Percentiles rank a stretch among this genome's conserved stretches.
Evolutionary conservation across 2,329 filamentous ascomycete species (phyloP).

Genomic region (Cryphonectria japonica): DNA sequence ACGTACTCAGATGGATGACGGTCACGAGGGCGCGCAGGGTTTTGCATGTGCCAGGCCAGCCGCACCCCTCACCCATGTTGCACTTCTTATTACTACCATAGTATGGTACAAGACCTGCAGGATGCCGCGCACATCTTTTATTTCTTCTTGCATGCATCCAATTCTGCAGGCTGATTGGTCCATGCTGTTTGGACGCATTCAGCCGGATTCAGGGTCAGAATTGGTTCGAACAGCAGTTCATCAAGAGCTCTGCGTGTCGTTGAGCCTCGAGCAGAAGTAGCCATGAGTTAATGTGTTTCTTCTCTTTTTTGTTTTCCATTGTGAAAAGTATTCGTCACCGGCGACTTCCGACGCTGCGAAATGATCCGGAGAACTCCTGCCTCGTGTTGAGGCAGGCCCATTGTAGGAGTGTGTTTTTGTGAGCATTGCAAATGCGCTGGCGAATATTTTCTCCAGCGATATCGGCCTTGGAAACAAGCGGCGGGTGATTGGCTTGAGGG

Average conservation of each 20-base stretch:
- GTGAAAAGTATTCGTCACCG: background rate
- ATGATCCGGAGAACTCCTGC: background rate
- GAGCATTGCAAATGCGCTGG: slow-evolving; percentile 13
- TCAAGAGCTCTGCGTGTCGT: background rate
- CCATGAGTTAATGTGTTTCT: too few species aligned
- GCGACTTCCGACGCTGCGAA: background rate
- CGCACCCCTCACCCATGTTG: slow-evolving; percentile 5
- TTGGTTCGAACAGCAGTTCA: background rate
- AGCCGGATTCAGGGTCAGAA: background rate
- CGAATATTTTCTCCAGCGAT: slow-evolving; percentile 11
- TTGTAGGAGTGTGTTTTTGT: background rate
- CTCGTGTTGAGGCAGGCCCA: background rate
- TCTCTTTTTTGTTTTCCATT: too few species aligned
- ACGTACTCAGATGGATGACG: slow-evolving; percentile 11
- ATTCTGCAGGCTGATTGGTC: background rate
- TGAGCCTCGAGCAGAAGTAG: background rate
- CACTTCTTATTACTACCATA: too few species aligned
- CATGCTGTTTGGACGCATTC: background rate
- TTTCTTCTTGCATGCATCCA: background rate
- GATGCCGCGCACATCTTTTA: background rate
- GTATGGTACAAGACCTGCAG: background rate
- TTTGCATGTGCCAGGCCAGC: slow-evolving; percentile 1
- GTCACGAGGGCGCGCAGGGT: slow-evolving; percentile 5
- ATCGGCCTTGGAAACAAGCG: slow-evolving; percentile 18
- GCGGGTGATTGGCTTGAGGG: slow-evolving; percentile 16